Conservation (phyloP, 371 early-diverging fungal genomes). For the Mortierella sp. region DNA sequence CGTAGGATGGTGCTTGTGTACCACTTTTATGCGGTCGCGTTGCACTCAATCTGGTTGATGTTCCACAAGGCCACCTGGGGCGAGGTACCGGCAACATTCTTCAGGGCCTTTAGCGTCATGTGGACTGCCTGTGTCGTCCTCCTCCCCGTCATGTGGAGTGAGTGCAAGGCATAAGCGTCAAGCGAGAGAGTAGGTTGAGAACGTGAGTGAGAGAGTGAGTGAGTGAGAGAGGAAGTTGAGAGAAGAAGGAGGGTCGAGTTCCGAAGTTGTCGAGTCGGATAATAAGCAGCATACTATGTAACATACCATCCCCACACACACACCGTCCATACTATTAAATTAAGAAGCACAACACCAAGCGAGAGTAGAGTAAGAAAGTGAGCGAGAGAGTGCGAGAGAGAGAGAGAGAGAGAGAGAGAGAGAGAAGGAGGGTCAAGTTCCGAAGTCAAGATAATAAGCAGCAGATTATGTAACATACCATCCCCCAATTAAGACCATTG, state of each 20-base stretch:
- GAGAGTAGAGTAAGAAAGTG: too few relatives aligned
- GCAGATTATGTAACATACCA: too few relatives aligned
- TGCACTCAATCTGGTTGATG: slow-evolving; percentile 60
- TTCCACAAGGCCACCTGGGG: slow-evolving; percentile 58
- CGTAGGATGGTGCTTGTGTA: slow-evolving; percentile 48
- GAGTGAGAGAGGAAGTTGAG: background rate
- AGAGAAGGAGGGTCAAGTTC: too few relatives aligned
- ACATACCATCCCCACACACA: slow-evolving; percentile 5
- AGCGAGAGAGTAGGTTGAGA: background rate
- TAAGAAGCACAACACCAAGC: too few relatives aligned
- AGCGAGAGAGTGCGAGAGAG: too few relatives aligned
- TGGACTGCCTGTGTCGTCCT: slow-evolving; percentile 70
- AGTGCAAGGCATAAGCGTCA: slow-evolving; percentile 59
- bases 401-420: too few relatives aligned
- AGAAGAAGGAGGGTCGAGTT: background rate
- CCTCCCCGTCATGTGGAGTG: slow-evolving; percentile 69
- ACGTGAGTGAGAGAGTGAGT: background rate
- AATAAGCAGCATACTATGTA: background rate
- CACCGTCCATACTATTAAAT: too few relatives aligned
- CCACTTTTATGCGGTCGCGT: slow-evolving; percentile 54
- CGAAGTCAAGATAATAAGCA: too few relatives aligned
- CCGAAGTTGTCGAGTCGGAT: too few relatives aligned
- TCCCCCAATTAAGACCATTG: too few relatives aligned
- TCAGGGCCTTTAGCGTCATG: slow-evolving; percentile 61
- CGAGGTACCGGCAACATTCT: slow-evolving; percentile 58